Conservation (phyloP, 768 basidiomycete species). For the Pleurotus giganteus region DNA sequence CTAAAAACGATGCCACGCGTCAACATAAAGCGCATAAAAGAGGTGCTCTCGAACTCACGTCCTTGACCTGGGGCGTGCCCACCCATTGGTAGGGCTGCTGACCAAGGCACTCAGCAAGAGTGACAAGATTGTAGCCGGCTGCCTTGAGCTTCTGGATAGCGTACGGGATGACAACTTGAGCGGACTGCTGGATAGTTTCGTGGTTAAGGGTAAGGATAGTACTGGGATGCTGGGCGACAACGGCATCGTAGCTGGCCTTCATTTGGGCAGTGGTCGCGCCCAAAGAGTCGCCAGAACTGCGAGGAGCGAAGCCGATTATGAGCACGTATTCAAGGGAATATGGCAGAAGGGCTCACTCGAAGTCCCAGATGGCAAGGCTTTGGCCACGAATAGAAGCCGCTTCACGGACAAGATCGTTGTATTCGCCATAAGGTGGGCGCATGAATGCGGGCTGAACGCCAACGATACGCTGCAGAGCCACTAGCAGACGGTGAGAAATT, state of each 20-base stretch:
- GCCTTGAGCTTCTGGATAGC: conserved; percentile 32
- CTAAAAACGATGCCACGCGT: too few relatives aligned
- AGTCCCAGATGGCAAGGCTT: conserved; percentile 29
- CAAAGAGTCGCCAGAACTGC: conserved; percentile 36
- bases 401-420: conserved; percentile 29
- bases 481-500: conserved; percentile 11
- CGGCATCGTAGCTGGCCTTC: conserved; percentile 25
- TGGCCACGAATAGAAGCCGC: conserved; percentile 22
- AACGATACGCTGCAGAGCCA: conserved; percentile 26
- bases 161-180: conserved; percentile 31
- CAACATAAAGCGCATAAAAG: conserved; percentile 20
- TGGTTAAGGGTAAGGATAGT: conserved; percentile 42
- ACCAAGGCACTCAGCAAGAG: conserved; percentile 38
- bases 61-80: conserved; percentile 1
- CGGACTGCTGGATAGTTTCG: conserved; percentile 22
- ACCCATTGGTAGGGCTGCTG: conserved; percentile 31
- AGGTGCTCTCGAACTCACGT: conserved; percentile 32
- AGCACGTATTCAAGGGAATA: background rate
- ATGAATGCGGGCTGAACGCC: conserved; percentile 34
- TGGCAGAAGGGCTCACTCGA: conserved; percentile 24
- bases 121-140: conserved; percentile 41
- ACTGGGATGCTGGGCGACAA: conserved; percentile 26
- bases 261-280: conserved; percentile 33
- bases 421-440: conserved; percentile 38
- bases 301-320: background rate